Percentiles rank a stretch among this genome's conserved stretches.
Evolutionary conservation across 768 basidiomycete species (phyloP).

Genomic region (Pleurotus citrinopileatus): DNA sequence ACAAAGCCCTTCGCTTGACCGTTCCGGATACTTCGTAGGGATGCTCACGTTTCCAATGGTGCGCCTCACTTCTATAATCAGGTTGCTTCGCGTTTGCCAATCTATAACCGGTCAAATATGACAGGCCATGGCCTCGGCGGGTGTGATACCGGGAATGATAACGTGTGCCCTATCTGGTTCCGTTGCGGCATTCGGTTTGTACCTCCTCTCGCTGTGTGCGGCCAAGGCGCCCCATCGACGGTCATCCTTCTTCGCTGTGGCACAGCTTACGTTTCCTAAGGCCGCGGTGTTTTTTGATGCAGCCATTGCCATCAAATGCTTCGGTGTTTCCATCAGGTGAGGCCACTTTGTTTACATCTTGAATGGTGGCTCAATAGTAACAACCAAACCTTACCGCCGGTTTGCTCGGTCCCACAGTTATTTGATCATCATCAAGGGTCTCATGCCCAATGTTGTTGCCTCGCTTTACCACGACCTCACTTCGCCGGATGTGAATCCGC

Average conservation of each 20-base stretch:
- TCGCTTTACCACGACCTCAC: constrained; percentile 80
- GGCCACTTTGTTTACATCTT: constrained; percentile 16
- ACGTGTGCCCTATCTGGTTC: constrained; percentile 82
- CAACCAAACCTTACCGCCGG: background rate
- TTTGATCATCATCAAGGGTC: constrained; percentile 87
- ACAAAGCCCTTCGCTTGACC: background rate
- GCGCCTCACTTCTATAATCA: constrained; percentile 18
- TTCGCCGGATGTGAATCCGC: constrained; percentile 60
- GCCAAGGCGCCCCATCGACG: constrained; percentile 68
- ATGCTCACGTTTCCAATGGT: constrained; percentile 90
- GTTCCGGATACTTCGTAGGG: constrained; percentile 37
- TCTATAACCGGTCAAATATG: background rate
- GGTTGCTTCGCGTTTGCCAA: background rate
- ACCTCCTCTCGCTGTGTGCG: constrained; percentile 84
- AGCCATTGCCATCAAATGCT: constrained; percentile 95
- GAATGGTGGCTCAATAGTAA: constrained; percentile 5
- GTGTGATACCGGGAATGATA: constrained; percentile 85
- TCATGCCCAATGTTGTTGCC: constrained; percentile 88
- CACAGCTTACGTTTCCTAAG: constrained; percentile 85
- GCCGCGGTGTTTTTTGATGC: constrained; percentile 89
- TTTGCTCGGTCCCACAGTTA: constrained; percentile 46
- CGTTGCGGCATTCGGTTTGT: constrained; percentile 82
- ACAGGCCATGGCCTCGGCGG: constrained; percentile 88
- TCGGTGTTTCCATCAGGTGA: constrained; percentile 91
- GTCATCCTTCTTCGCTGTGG: constrained; percentile 80